phyloP scores from a whole-genome alignment of 192 early-diverging fungal genomes.

The Mortierella hygrophila region DNA sequence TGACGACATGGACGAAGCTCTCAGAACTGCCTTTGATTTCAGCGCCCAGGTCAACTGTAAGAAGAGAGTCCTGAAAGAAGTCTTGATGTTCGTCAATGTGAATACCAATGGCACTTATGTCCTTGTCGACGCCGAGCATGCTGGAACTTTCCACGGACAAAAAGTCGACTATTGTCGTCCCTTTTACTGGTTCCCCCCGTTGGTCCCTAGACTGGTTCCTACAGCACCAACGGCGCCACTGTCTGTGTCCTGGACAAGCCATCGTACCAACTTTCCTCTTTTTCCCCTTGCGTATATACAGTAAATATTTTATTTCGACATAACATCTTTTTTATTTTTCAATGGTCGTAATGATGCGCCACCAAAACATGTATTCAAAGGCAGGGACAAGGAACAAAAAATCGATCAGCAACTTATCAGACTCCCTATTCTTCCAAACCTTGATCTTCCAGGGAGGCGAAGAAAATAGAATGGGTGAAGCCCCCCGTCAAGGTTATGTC shows the following conservation, averaged over 20 bases:
- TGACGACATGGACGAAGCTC: constrained; percentile 56
- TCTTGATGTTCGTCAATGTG: constrained; percentile 58
- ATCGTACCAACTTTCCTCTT: constrained; percentile 25
- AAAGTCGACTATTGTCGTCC: constrained; percentile 13
- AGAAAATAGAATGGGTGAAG: no score
- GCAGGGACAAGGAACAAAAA: no score
- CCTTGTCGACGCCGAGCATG: constrained; percentile 23
- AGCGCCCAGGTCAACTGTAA: constrained; percentile 55
- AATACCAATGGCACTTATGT: constrained; percentile 51
- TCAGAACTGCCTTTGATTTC: constrained; percentile 53
- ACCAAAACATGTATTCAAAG: no score
- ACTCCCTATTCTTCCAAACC: no score
- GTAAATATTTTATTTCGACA: background rate
- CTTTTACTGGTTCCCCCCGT: constrained; percentile 23
- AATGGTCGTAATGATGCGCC: no score
- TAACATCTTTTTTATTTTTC: background rate
- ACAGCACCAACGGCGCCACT: constrained; percentile 21
- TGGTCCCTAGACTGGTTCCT: constrained; percentile 21
- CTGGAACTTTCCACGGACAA: constrained; percentile 39
- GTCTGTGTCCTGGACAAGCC: constrained; percentile 20
- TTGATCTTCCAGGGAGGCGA: no score
- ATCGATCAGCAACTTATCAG: no score
- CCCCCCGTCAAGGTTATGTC: no score
- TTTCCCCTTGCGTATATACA: background rate
- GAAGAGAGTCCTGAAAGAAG: constrained; percentile 56